Evolutionary conservation across 2,329 filamentous ascomycete genomes (phyloP).

Genomic region (Cyphellophora attinorum): DNA sequence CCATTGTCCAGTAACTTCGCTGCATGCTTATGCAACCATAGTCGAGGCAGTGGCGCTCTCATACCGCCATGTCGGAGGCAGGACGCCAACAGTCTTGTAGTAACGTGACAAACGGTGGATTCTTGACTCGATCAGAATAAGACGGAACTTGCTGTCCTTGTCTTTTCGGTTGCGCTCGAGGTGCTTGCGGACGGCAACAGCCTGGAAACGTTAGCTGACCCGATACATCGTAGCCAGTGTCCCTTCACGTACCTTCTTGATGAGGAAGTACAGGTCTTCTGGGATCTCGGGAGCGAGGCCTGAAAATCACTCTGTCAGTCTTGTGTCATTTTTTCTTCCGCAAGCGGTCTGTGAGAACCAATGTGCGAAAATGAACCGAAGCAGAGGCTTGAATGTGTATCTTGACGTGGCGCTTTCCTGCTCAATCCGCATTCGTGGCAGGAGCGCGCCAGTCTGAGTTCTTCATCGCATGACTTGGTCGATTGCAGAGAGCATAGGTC

Average conservation of each 20-base stretch:
- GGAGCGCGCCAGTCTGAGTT: too few relatives aligned
- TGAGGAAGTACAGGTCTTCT: slow-evolving; percentile 99
- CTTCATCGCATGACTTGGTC: neutral
- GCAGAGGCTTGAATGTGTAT: slow-evolving; percentile 57
- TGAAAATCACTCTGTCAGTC: slow-evolving; percentile 92
- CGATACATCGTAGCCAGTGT: neutral
- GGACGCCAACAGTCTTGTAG: slow-evolving; percentile 90
- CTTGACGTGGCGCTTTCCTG: too few relatives aligned
- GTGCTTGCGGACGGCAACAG: slow-evolving; percentile 98
- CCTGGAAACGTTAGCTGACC: slow-evolving; percentile 40
- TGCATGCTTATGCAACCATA: slow-evolving; percentile 86
- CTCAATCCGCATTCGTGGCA: too few relatives aligned
- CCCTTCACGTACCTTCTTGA: slow-evolving; percentile 92
- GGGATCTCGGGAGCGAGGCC: slow-evolving; percentile 97
- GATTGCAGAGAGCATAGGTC: neutral
- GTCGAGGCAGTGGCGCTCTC: slow-evolving; percentile 95
- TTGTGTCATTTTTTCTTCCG: slow-evolving; percentile 18
- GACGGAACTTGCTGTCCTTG: slow-evolving; percentile 99
- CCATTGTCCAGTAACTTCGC: too few relatives aligned
- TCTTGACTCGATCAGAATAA: slow-evolving; percentile 99
- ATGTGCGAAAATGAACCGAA: slow-evolving; percentile 59
- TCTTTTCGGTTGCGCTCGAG: slow-evolving; percentile 99
- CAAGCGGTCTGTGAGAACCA: neutral
- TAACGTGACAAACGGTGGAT: slow-evolving; percentile 99
- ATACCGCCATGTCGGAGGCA: slow-evolving; percentile 95